phyloP scores from a whole-genome alignment of 768 basidiomycete genomes.

The Exidia glandulosa region DNA sequence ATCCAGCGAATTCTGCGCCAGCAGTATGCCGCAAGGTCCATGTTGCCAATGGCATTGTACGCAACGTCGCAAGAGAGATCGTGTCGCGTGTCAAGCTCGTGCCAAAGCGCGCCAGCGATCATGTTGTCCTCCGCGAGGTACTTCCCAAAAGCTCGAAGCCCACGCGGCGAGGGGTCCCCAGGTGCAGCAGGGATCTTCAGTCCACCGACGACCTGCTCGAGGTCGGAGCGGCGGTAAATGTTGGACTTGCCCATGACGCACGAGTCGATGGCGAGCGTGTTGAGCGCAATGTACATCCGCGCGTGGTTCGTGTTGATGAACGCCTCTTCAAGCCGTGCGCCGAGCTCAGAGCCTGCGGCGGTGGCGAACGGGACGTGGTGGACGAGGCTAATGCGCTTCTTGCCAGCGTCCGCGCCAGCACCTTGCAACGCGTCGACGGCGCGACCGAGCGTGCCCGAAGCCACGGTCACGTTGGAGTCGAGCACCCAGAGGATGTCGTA shows the following conservation, averaged over 20 bases:
- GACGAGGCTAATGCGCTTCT: slow-evolving; percentile 63
- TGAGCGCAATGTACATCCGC: slow-evolving; percentile 95
- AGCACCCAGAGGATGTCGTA: slow-evolving; percentile 94
- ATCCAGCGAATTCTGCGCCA: slow-evolving; percentile 92
- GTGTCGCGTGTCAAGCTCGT: slow-evolving; percentile 80
- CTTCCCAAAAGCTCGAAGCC: slow-evolving; percentile 71
- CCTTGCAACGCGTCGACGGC: slow-evolving; percentile 61
- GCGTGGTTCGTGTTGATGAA: slow-evolving; percentile 97
- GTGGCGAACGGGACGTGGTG: slow-evolving; percentile 93
- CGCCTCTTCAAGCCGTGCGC: slow-evolving; percentile 80
- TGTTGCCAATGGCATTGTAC: slow-evolving; percentile 77
- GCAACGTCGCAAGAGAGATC: slow-evolving; percentile 87
- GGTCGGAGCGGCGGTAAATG: slow-evolving; percentile 80
- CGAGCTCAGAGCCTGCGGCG: slow-evolving; percentile 51
- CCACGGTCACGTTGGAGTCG: slow-evolving; percentile 85
- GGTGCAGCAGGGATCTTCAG: slow-evolving; percentile 33
- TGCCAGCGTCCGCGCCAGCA: slow-evolving; percentile 18
- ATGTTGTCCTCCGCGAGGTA: slow-evolving; percentile 98
- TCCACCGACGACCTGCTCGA: slow-evolving; percentile 63
- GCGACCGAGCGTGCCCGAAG: slow-evolving; percentile 68
- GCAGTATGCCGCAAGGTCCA: slow-evolving; percentile 77
- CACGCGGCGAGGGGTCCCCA: slow-evolving; percentile 24
- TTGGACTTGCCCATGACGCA: slow-evolving; percentile 98
- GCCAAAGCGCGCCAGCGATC: slow-evolving; percentile 89
- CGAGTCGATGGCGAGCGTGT: slow-evolving; percentile 77